Percentiles rank a stretch among this genome's conserved stretches.
Conservation (phyloP, 352 stramenopile genomes). For the Phytophthora fragariaefolia region DNA sequence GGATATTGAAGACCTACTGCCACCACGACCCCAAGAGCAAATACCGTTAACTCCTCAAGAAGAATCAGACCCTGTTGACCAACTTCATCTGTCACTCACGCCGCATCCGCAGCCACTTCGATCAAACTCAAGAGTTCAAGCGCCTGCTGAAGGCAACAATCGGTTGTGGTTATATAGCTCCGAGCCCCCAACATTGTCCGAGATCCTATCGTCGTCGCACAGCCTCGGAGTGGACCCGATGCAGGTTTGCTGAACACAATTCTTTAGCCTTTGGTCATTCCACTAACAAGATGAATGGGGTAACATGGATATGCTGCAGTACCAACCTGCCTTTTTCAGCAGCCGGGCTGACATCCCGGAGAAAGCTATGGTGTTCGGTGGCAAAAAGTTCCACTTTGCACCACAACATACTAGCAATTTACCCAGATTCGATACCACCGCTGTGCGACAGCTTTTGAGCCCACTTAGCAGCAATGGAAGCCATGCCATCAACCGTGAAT, state of each 20-base stretch:
- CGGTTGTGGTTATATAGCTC: conserved; percentile 59
- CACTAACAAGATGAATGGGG: background rate
- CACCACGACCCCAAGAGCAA: conserved; percentile 46
- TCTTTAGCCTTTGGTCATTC: background rate
- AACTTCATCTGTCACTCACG: conserved; percentile 48
- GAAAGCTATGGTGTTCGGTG: conserved; percentile 78
- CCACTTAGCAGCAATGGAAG: conserved; percentile 3
- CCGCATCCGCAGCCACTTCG: conserved; percentile 44
- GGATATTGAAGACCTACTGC: conserved; percentile 73
- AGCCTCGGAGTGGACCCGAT: conserved; percentile 43
- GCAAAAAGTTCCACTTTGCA: conserved; percentile 71
- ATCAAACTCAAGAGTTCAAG: conserved; percentile 16
- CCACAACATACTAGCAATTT: conserved; percentile 44
- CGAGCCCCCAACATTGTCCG: conserved; percentile 45
- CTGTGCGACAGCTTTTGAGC: conserved; percentile 18
- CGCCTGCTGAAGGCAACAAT: conserved; percentile 21
- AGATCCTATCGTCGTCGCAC: conserved; percentile 57
- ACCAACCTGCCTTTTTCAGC: conserved; percentile 65
- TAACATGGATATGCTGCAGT: conserved; percentile 36
- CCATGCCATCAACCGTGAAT: background rate
- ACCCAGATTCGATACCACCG: conserved; percentile 53
- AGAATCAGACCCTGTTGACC: conserved; percentile 57
- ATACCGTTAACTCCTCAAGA: conserved; percentile 39
- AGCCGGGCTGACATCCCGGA: conserved; percentile 63
- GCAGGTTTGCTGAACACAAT: conserved; percentile 43